A percentile compares a stretch with the other conserved stretches of the same genome.
phyloP scores from a whole-genome alignment of 208 protist genomes.

The Trypanosoma scelopori region DNA sequence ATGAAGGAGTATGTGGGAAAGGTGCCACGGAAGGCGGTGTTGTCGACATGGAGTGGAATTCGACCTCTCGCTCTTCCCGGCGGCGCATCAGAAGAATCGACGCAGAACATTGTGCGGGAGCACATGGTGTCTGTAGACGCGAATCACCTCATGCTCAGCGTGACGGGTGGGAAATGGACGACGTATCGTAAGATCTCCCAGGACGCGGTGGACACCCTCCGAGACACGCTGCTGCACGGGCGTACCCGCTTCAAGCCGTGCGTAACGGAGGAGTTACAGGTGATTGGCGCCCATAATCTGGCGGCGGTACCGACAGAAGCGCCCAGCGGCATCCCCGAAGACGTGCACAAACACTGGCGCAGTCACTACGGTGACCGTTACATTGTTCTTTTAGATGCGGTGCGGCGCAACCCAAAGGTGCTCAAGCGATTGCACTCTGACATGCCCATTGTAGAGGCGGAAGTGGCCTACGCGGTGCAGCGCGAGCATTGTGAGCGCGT shows the following conservation, averaged over 20 bases:
- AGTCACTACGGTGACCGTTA: slow-evolving; percentile 70
- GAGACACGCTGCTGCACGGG: slow-evolving; percentile 46
- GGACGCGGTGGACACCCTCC: slow-evolving; percentile 80
- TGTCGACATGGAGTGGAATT: slow-evolving; percentile 87
- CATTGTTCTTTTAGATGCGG: slow-evolving; percentile 39
- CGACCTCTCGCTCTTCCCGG: slow-evolving; percentile 64
- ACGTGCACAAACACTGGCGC: slow-evolving; percentile 74
- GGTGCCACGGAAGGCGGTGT: slow-evolving; percentile 64
- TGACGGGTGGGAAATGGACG: slow-evolving; percentile 96
- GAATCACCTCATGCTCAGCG: slow-evolving; percentile 71
- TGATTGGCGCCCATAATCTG: slow-evolving; percentile 79
- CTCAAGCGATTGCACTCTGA: slow-evolving; percentile 44
- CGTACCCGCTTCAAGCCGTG: slow-evolving; percentile 44
- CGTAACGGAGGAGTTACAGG: slow-evolving; percentile 68
- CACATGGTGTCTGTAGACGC: slow-evolving; percentile 86
- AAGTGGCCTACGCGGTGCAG: slow-evolving; percentile 77
- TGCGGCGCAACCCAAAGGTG: slow-evolving; percentile 34
- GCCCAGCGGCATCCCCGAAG: slow-evolving; percentile 38
- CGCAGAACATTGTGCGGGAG: slow-evolving; percentile 90
- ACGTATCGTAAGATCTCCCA: slow-evolving; percentile 95
- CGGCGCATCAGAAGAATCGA: slow-evolving; percentile 27
- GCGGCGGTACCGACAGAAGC: slow-evolving; percentile 28
- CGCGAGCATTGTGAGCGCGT: slow-evolving; percentile 90
- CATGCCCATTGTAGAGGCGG: slow-evolving; percentile 83
- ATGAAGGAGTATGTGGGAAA: slow-evolving; percentile 56